Percentiles rank a stretch among this genome's conserved stretches.
Conservation (phyloP, 768 basidiomycete genomes). For the Tricholoma hemisulphureum region DNA sequence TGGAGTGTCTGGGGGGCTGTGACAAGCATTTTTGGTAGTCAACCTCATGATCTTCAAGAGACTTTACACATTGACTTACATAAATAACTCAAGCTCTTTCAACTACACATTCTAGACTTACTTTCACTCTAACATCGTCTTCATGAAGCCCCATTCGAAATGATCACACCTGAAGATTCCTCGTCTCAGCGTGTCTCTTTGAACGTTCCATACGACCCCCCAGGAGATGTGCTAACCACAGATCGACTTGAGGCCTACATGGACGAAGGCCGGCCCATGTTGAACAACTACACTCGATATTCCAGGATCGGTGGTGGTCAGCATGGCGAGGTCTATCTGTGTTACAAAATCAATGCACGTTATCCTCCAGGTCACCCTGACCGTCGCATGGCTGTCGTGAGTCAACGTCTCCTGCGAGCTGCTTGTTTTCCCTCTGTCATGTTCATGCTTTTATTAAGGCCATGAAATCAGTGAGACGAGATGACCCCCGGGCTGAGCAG, state of each 20-base stretch:
- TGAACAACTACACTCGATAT: conserved; percentile 86
- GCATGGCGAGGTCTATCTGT: conserved; percentile 86
- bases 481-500: conserved; percentile 62
- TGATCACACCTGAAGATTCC: conserved; percentile 24
- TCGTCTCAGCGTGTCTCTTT: conserved; percentile 18
- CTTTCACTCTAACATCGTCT: conserved; percentile 20
- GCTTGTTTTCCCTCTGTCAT: not conserved
- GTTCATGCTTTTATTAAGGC: conserved; percentile 54
- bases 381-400: conserved; percentile 44
- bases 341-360: conserved; percentile 46
- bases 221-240: conserved; percentile 50
- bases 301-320: conserved; percentile 81
- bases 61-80: conserved; percentile 10
- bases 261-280: conserved; percentile 44
- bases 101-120: conserved; percentile 12
- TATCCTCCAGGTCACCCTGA: conserved; percentile 38
- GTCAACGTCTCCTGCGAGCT: conserved; percentile 16
- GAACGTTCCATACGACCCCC: conserved; percentile 35
- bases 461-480: conserved; percentile 74
- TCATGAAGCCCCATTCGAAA: conserved; percentile 23
- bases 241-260: conserved; percentile 40
- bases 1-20: conserved; percentile 27
- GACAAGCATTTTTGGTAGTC: conserved; percentile 24
- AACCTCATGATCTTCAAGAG: conserved; percentile 36
- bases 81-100: conserved; percentile 3